Evolutionary conservation across 495 filamentous ascomycete genomes (phyloP), one percentile per base, ranked within the genome.

Genomic region (Letharia lupina): DNA sequence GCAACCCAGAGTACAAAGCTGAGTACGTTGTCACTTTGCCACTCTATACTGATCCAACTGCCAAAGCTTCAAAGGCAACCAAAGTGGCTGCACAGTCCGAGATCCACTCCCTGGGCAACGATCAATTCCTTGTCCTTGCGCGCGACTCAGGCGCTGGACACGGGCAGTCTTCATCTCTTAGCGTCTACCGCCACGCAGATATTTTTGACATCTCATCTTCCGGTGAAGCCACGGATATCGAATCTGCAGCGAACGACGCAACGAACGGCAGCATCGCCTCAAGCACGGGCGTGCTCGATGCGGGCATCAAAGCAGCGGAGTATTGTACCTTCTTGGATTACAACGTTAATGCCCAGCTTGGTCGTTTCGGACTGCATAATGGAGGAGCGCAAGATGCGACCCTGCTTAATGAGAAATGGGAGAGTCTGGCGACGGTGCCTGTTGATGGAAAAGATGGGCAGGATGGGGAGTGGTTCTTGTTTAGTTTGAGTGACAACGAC

Each of bases 391-490:
- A 84, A 70, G 81, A 87, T 71, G 65, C 69, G 12, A 67, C 71
- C 2, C 73, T 90, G 37, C 73, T 91, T 69, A 89, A 93, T 73
- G 90, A 93, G 79, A 94, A 93, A 72, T 94, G 89, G 90, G 89
- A 94, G 78, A 81, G 82, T 45, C 71, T 94, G 39, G 82, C 84
- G 12, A 71, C 90, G 58, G 79, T 87, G 10, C 88, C 89, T 1
- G 86, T 86, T 13, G 80, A 87, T 69, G 77, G 76, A 9, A 68
- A 72, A 60, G 67, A 73, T 50, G 69, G 76, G 4, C 65, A 69
- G 57, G 68, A 73, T 65, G 70, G 74, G 5, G 87, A 90, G 76
- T 91, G 82, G 70, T 91, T 84, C 73, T 73, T 91, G 63, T 83
- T 92, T 68, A 83, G 81, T 41, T 72, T 89, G 41, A 87, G 82